Evolutionary conservation across 192 early-diverging fungal genomes (phyloP).

Genomic region (Entophlyctis helioformis): DNA sequence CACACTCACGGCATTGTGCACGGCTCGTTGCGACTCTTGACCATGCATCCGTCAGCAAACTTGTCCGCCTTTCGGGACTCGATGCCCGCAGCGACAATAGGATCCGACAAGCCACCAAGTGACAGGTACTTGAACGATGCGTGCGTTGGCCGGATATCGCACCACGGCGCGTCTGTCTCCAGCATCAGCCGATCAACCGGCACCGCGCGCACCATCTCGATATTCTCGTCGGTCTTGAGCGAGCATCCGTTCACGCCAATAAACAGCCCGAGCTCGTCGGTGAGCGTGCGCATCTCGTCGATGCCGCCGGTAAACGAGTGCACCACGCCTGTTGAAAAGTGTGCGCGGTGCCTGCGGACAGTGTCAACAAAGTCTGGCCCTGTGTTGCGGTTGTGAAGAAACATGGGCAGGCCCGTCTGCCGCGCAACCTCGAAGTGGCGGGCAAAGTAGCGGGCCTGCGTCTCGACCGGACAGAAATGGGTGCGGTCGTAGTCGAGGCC

Average conservation of each 20-base stretch:
- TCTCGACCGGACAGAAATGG: slow-evolving; percentile 66
- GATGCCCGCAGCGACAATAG: neutral
- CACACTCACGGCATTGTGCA: slow-evolving; percentile 19
- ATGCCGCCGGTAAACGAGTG: slow-evolving; percentile 79
- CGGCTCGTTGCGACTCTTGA: slow-evolving; percentile 81
- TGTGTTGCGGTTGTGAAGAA: slow-evolving; percentile 84
- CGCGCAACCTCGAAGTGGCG: slow-evolving; percentile 71
- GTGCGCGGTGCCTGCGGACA: slow-evolving; percentile 42
- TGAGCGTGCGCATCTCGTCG: slow-evolving; percentile 46
- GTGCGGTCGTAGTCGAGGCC: slow-evolving; percentile 92
- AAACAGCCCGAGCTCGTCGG: slow-evolving; percentile 58
- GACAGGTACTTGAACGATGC: slow-evolving; percentile 55
- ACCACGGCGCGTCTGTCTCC: slow-evolving; percentile 93
- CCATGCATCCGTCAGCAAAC: slow-evolving; percentile 50
- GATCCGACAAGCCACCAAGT: slow-evolving; percentile 10
- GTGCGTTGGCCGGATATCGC: slow-evolving; percentile 79
- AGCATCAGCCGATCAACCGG: slow-evolving; percentile 77
- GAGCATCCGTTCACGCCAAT: slow-evolving; percentile 98
- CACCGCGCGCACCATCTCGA: slow-evolving; percentile 51
- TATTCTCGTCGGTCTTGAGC: slow-evolving; percentile 75
- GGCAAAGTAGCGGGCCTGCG: slow-evolving; percentile 63
- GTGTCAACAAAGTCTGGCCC: slow-evolving; percentile 62
- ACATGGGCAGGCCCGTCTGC: slow-evolving; percentile 70
- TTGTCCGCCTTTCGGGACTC: slow-evolving; percentile 63
- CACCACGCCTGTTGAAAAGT: slow-evolving; percentile 62